Percentiles rank a stretch among this genome's conserved stretches.
Evolutionary conservation across 208 protist species (phyloP).

Genomic region (Acanthamoeba culbertsoni): DNA sequence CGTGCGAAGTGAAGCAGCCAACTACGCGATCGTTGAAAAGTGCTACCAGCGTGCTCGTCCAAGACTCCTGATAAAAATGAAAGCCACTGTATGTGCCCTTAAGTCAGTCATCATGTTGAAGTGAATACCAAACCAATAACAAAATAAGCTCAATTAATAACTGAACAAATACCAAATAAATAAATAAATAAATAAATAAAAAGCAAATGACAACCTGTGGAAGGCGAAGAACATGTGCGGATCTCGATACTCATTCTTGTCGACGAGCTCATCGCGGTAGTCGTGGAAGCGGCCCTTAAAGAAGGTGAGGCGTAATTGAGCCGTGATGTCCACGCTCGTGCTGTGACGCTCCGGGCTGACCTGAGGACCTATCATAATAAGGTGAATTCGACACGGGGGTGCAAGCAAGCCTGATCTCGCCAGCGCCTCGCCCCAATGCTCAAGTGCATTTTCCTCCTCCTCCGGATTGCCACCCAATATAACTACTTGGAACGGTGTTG

Average conservation of each 20-base stretch:
- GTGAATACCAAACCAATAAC: no score
- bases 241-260: neutral
- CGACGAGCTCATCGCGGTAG: slow-evolving; percentile 9
- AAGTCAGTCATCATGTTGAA: neutral
- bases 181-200: neutral
- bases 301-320: neutral
- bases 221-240: neutral
- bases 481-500: neutral
- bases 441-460: slow-evolving; percentile 10
- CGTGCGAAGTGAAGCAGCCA: slow-evolving; percentile 44
- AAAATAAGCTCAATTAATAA: no score
- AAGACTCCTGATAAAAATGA: slow-evolving; percentile 32
- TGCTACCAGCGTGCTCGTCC: slow-evolving; percentile 28
- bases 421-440: neutral
- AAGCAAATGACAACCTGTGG: neutral
- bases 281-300: slow-evolving; percentile 14
- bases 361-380: slow-evolving; percentile 4
- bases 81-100: neutral
- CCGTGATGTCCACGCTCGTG: slow-evolving; percentile 4
- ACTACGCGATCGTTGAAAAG: slow-evolving; percentile 21
- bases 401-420: neutral
- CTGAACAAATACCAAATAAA: neutral
- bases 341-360: slow-evolving; percentile 21
- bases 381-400: neutral
- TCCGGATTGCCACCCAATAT: neutral